phyloP scores from a whole-genome alignment of 805 yeast species.

The Lipomyces yamanashiensis region DNA sequence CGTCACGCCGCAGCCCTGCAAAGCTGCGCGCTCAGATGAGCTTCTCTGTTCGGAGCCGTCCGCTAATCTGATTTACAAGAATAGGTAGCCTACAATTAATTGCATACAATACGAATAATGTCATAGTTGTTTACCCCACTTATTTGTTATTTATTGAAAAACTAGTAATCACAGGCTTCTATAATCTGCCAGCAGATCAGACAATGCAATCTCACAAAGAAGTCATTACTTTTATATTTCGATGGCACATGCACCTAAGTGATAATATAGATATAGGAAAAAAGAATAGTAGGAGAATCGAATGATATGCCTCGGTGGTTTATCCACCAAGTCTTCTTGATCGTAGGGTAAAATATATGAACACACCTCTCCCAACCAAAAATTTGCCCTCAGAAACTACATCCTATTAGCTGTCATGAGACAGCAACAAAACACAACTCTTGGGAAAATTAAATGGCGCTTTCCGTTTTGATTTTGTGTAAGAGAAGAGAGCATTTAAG shows the following conservation, averaged over 20 bases:
- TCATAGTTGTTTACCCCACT: neutral
- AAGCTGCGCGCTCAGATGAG: neutral
- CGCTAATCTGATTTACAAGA: no score
- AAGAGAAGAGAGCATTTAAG: conserved; percentile 4
- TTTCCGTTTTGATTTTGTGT: neutral
- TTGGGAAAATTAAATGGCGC: neutral
- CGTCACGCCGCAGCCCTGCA: neutral
- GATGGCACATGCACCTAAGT: conserved; percentile 2
- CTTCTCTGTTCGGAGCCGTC: neutral
- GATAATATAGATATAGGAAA: conserved; percentile 5
- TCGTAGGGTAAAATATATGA: neutral
- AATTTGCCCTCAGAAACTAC: no score
- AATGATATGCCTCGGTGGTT: neutral
- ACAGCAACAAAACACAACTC: neutral
- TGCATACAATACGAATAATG: neutral
- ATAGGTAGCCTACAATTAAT: neutral
- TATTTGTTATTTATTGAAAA: neutral
- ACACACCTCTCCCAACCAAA: no score
- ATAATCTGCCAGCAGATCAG: conserved; percentile 18
- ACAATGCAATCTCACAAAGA: neutral
- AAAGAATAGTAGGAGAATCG: conserved; percentile 4
- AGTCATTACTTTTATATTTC: conserved; percentile 8
- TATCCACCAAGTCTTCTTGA: neutral
- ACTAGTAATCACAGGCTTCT: conserved; percentile 8
- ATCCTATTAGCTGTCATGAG: neutral